Evolutionary conservation across 768 basidiomycete genomes (phyloP), one percentile per base, ranked within the genome.

Genomic region (Amanita brunnescens): DNA sequence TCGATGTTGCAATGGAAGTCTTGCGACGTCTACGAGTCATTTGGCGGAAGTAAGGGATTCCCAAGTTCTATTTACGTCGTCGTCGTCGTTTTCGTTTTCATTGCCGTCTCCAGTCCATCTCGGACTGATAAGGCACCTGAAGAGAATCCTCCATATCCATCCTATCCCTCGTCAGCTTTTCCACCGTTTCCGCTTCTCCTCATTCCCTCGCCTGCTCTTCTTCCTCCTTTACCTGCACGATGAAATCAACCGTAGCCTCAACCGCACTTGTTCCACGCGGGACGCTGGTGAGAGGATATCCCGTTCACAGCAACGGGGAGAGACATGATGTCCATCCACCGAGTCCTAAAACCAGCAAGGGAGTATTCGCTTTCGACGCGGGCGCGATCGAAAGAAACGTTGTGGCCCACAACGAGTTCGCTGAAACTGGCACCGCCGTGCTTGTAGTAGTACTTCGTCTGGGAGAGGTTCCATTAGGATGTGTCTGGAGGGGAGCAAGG

Each of bases 311-410:
- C 91, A 45, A 93, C 85, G 62, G 98, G 95, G 5, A 99, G 73
- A 1, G 92, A 81, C 81, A 99, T 91, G 0, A 94, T 99, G 64
- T 98, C 95, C 44, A 97, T 66, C 62, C 88, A 99, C 6, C 94
- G 81, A 30, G 78, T 92, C 47, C 76, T 67, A 0, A 86, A 87
- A 0, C 77, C 74, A 1, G 69, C 58, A 5, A 95, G 62, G 56
- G 69, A 69, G 62, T 98, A 98, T 64, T 99, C 96, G 55, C 95
- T 88, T 26, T 66, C 63, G 30, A 95, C 71, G 9, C 94, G 78
- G 13, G 80, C 84, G 13, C 94, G 80, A 65, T 99, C 96, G 64
- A 93, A 98, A 1, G 92, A 88, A 37, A 98, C 85, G 60, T 96
- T 96, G 66, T 99, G 96, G 2, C 96, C 95, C 26, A 97, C 83